Evolutionary conservation across 208 protist genomes (phyloP).

Genomic region (Acanthamoeba comandoni): DNA sequence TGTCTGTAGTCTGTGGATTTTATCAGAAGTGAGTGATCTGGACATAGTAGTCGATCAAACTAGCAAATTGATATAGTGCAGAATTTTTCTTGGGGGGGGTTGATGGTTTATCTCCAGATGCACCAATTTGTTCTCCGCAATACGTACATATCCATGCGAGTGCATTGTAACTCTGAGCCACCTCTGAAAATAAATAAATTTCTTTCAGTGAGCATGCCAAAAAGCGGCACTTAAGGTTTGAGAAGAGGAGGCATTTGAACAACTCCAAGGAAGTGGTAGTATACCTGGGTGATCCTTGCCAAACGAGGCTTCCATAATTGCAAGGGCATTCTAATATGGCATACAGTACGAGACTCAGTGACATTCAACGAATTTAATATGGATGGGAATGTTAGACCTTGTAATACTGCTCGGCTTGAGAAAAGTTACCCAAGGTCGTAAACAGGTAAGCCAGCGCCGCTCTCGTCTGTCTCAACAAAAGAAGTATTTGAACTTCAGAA

Average conservation of each 20-base stretch:
- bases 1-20: slow-evolving; percentile 63
- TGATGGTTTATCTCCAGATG: no score
- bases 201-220: no score
- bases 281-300: slow-evolving; percentile 49
- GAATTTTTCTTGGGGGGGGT: no score
- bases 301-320: slow-evolving; percentile 67
- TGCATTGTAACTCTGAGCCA: slow-evolving; percentile 69
- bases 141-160: slow-evolving; percentile 74
- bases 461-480: not conserved
- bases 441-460: slow-evolving; percentile 70
- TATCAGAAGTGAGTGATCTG: no score
- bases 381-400: slow-evolving; percentile 29
- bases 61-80: no score
- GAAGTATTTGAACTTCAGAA: no score
- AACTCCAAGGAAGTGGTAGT: no score
- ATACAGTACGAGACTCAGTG: not conserved
- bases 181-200: not conserved
- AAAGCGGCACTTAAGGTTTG: no score
- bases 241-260: no score
- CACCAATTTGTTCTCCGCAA: not conserved
- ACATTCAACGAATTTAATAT: not conserved
- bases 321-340: slow-evolving; percentile 13
- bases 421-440: slow-evolving; percentile 70
- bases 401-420: slow-evolving; percentile 68
- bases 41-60: no score